phyloP scores from a whole-genome alignment of 805 yeast genomes.

The Tetrapisispora taiwanensis region DNA sequence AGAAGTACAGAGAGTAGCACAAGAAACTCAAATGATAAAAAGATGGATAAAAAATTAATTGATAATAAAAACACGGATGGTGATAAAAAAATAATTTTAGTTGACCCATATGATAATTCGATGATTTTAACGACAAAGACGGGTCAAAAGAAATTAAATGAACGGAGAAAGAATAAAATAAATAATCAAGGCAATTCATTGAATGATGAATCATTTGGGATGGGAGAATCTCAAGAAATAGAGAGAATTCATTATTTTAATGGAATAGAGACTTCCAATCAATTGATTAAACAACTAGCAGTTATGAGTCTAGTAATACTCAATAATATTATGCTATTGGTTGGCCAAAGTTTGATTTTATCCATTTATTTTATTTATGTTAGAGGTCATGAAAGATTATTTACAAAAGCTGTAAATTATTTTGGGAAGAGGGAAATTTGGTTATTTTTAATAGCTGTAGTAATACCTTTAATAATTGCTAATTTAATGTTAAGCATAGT shows the following conservation, averaged over 20 bases:
- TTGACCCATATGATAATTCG: constrained; percentile 4
- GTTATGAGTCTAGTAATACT: constrained; percentile 9
- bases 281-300: constrained; percentile 7
- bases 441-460: constrained; percentile 22
- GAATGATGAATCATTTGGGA: neutral
- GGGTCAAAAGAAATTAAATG: constrained; percentile 3
- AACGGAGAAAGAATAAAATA: neutral
- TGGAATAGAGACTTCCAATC: neutral
- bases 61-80: neutral
- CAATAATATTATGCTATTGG: constrained; percentile 14
- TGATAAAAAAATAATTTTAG: neutral
- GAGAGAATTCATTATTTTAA: neutral
- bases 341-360: constrained; percentile 29
- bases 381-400: constrained; percentile 22
- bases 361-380: constrained; percentile 32
- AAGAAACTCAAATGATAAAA: neutral
- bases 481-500: constrained; percentile 14
- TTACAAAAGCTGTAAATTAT: constrained; percentile 26
- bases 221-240: neutral
- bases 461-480: constrained; percentile 25
- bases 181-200: neutral
- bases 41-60: neutral
- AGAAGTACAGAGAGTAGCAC: neutral
- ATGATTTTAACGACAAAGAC: constrained; percentile 10
- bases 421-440: constrained; percentile 28